Evolutionary conservation across 2,329 filamentous ascomycete species (phyloP), one percentile per base, ranked within the genome.

Genomic region (Talaromyces sp.): DNA sequence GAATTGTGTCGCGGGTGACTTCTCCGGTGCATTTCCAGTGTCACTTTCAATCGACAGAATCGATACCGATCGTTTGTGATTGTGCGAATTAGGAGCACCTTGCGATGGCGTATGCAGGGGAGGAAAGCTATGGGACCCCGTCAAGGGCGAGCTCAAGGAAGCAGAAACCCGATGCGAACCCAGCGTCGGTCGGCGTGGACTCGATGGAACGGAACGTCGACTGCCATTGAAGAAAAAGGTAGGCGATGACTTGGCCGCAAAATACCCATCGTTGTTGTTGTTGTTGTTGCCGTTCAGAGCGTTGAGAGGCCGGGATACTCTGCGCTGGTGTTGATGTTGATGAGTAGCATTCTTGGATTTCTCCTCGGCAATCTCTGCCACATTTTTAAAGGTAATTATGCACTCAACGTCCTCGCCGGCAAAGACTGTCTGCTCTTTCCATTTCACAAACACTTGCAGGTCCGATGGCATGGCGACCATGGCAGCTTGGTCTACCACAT

Each of bases 341-440:
- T 72, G 72, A 37, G 67, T 63, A 54, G 66, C 68, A 67, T 67
- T 69, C 2, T 28, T 55, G 66, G 65, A 67, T 56, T 72, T 62
- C 33, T 77, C 72, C 50, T 70, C 69, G 61, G 67, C 72, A 42
- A 78, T 79, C 57, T 84, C 76, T 33, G 84, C 81, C 57, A 93
- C 84, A 75, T 99, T 99, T 79, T 90, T 93, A 80, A 99, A 99
- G 58, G 91, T 97, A 76, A 99, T 96, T 68, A 88, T 92, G 79
- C 95, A 98, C 79, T 93, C 91, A 72, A 98, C 86, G 73, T 96
- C 90, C 82, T 99, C 95, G 77, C 95, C 95, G 63, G 95, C 91
- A 79, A 98, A 99, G 71, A 99, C 91, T 66, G 91, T 93, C 76
- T 93, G 88, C 74, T 96, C 91, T 76, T 92, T 89, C 90, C 93